Evolutionary conservation across 768 basidiomycete species (phyloP).

Genomic region (Mycena rebaudengoi): DNA sequence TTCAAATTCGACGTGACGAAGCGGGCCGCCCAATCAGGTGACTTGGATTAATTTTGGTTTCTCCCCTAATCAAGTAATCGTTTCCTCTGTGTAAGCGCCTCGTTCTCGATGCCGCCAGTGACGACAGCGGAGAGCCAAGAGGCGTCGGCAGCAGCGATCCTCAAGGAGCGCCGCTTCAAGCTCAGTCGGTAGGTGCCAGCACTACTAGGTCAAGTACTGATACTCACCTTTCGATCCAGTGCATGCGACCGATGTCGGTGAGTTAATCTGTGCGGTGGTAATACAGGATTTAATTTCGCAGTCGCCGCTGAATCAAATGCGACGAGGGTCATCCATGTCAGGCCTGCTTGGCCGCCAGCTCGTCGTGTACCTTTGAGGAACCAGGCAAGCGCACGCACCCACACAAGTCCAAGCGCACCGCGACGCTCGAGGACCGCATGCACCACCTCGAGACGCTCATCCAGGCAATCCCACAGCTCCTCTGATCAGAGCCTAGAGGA

Average conservation of each 20-base stretch:
- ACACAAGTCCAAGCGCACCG: slow-evolving; percentile 89
- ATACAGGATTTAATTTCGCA: slow-evolving; percentile 45
- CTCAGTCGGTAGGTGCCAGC: slow-evolving; percentile 72
- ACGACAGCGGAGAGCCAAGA: slow-evolving; percentile 56
- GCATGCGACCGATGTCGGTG: slow-evolving; percentile 93
- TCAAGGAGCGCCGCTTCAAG: slow-evolving; percentile 89
- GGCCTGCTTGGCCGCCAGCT: slow-evolving; percentile 84
- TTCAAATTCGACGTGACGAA: too few species aligned
- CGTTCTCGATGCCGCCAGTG: slow-evolving; percentile 51
- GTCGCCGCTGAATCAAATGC: slow-evolving; percentile 86
- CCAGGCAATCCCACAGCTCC: too few species aligned
- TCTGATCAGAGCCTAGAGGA: too few species aligned
- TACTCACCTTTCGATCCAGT: slow-evolving; percentile 50
- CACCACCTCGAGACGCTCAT: too few species aligned
- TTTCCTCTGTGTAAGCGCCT: not conserved
- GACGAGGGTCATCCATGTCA: slow-evolving; percentile 92
- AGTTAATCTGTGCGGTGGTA: slow-evolving; percentile 37
- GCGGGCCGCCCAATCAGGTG: too few species aligned
- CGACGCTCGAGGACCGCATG: slow-evolving; percentile 89
- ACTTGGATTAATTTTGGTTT: too few species aligned
- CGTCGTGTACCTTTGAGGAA: slow-evolving; percentile 87
- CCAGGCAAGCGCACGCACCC: slow-evolving; percentile 86
- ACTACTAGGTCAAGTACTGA: not conserved
- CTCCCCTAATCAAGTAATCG: too few species aligned
- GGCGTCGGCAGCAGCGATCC: slow-evolving; percentile 53